Evolutionary conservation across 2,329 filamentous ascomycete species (phyloP).

Genomic region (Laburnicola sp.): DNA sequence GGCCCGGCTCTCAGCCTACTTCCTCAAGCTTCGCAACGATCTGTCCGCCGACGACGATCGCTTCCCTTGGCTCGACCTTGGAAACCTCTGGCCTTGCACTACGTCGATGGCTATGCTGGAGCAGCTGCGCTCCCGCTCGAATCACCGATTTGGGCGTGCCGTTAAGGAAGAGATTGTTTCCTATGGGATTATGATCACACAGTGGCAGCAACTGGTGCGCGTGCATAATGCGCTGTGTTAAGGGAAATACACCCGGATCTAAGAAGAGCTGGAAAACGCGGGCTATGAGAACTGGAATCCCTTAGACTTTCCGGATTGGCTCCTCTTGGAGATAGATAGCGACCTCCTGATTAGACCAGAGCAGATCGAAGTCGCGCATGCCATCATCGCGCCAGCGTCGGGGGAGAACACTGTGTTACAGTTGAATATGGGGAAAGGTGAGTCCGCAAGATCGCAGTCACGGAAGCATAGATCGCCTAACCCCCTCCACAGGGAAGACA

Average conservation of each 20-base stretch:
- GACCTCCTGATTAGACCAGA: conserved; percentile 61
- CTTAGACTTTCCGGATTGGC: conserved; percentile 56
- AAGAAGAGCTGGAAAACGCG: conserved; percentile 40
- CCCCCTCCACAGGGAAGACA: conserved; percentile 54
- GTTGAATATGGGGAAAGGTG: conserved; percentile 27
- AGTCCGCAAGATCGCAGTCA: conserved; percentile 13
- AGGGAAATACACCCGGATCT: conserved; percentile 19
- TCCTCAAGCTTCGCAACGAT: conserved; percentile 14
- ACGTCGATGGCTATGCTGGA: conserved; percentile 51
- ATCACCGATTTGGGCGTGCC: conserved; percentile 28
- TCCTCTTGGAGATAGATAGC: conserved; percentile 66
- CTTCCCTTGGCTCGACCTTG: conserved; percentile 46
- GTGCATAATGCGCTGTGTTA: conserved; percentile 38
- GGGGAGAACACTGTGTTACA: conserved; percentile 21
- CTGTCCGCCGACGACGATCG: conserved; percentile 30
- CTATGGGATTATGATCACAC: conserved; percentile 50
- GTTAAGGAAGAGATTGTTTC: conserved; percentile 48
- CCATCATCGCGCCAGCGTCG: conserved; percentile 52
- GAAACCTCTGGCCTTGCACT: conserved; percentile 51
- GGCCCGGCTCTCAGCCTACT: conserved; percentile 14
- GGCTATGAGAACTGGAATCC: conserved; percentile 61
- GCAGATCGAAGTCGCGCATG: conserved; percentile 58
- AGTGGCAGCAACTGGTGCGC: conserved; percentile 49
- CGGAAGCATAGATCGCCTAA: neutral
- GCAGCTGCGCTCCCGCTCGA: conserved; percentile 47